Evolutionary conservation across 2,329 filamentous ascomycete genomes (phyloP).

Genomic region (Plenodomus lindquistii): DNA sequence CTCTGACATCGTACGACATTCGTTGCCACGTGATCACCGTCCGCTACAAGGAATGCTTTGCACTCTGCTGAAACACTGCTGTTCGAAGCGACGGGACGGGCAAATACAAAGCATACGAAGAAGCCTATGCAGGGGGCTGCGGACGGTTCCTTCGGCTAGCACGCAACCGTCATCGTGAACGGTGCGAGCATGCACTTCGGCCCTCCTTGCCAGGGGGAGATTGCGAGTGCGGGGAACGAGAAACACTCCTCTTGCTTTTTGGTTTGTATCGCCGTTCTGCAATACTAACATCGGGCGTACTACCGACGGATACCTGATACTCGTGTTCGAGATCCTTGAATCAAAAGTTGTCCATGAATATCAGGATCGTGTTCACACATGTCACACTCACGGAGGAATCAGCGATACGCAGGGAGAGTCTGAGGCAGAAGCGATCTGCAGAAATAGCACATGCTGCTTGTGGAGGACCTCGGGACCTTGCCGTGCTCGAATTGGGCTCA

Average conservation of each 20-base stretch:
- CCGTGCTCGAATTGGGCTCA: too few relatives aligned
- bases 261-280: too few relatives aligned
- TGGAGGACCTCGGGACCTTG: too few relatives aligned
- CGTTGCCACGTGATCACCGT: not conserved
- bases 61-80: conserved; percentile 14
- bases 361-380: not conserved
- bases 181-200: not conserved
- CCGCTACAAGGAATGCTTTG: not conserved
- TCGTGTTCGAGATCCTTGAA: too few relatives aligned
- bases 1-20: conserved; percentile 23
- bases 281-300: too few relatives aligned
- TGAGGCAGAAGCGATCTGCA: conserved; percentile 5
- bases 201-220: not conserved
- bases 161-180: conserved; percentile 5
- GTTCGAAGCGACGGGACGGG: conserved; percentile 6
- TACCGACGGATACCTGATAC: too few relatives aligned
- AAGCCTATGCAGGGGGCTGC: conserved; percentile 19
- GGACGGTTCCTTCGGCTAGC: conserved; percentile 5
- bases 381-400: not conserved
- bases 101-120: too few relatives aligned
- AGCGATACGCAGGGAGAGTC: conserved; percentile 4
- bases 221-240: not conserved
- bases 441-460: conserved; percentile 4
- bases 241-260: not conserved
- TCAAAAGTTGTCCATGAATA: too few relatives aligned